phyloP scores from a whole-genome alignment of 495 filamentous ascomycete species.

The Xylaria acuta region DNA sequence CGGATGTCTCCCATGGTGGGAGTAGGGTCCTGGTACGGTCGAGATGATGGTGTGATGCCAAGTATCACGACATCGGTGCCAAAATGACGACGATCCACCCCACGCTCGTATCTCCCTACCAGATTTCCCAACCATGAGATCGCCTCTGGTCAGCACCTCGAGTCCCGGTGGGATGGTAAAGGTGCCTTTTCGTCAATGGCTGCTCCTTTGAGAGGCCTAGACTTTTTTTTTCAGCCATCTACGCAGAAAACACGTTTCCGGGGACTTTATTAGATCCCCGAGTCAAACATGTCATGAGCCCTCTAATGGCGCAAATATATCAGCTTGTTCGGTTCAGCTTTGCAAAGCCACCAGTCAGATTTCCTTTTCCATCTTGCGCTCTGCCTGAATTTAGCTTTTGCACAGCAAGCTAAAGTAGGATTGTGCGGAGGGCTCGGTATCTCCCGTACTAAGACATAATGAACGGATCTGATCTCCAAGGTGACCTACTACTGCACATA shows the following conservation, averaged over 20 bases:
- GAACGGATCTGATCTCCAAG: neutral
- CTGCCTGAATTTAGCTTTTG: neutral
- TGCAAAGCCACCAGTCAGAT: neutral
- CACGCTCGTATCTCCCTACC: neutral
- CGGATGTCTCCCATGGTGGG: neutral
- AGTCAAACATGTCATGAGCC: neutral
- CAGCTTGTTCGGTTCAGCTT: neutral
- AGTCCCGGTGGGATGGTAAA: constrained; percentile 10
- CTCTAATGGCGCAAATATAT: neutral
- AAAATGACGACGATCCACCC: too few species aligned
- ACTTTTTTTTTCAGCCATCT: constrained; percentile 1
- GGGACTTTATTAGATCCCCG: neutral
- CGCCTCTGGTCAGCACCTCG: neutral
- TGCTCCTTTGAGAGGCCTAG: neutral
- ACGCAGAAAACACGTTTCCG: neutral
- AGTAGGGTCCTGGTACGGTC: neutral
- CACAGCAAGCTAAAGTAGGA: neutral
- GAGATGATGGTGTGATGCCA: constrained; percentile 4
- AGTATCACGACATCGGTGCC: too few species aligned
- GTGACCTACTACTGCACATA: neutral
- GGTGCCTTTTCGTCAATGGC: neutral
- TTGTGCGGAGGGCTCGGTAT: neutral
- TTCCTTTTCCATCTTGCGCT: neutral
- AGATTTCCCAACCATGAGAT: neutral
- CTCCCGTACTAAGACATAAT: neutral